These are phyloP conservation scores for Lippia alba DNA, from an alignment of 305 asterid genomes.

Conservation along the genomic window DNA sequence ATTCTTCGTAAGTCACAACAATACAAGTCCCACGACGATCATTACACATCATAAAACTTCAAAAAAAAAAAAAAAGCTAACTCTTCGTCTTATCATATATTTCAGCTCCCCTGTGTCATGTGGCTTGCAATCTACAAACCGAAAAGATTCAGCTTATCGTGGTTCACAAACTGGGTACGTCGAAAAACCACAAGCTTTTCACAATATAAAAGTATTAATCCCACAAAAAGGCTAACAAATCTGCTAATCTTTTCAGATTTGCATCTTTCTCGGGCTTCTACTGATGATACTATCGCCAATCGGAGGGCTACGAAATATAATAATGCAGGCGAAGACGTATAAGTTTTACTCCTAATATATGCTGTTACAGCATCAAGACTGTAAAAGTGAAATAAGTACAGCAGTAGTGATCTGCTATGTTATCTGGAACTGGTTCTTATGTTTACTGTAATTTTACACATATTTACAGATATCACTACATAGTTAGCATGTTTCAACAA, in stretches of 20 bases:
- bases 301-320: conserved; percentile 55
- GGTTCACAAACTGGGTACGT: conserved; percentile 60
- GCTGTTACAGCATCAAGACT: conserved; percentile 7
- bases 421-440: not conserved
- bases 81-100: no score
- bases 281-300: conserved; percentile 53
- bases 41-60: no score
- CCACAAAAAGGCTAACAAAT: conserved; percentile 1
- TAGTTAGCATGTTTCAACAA: no score
- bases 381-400: conserved; percentile 31
- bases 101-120: conserved; percentile 62
- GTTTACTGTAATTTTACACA: not conserved
- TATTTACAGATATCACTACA: not conserved
- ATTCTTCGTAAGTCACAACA: conserved; percentile 46
- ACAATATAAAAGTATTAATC: conserved; percentile 1
- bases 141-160: conserved; percentile 48
- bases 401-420: not conserved
- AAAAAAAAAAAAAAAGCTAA: no score
- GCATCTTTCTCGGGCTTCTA: conserved; percentile 53
- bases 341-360: conserved; percentile 31
- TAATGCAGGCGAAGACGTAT: conserved; percentile 43
- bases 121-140: conserved; percentile 65
- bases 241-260: conserved; percentile 46
- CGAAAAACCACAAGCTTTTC: not conserved
- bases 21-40: no score